These are phyloP conservation scores for Pseudomicrostroma phylloplanum DNA, from an alignment of 1,284 basidiomycete species.

Conservation along the genomic window DNA sequence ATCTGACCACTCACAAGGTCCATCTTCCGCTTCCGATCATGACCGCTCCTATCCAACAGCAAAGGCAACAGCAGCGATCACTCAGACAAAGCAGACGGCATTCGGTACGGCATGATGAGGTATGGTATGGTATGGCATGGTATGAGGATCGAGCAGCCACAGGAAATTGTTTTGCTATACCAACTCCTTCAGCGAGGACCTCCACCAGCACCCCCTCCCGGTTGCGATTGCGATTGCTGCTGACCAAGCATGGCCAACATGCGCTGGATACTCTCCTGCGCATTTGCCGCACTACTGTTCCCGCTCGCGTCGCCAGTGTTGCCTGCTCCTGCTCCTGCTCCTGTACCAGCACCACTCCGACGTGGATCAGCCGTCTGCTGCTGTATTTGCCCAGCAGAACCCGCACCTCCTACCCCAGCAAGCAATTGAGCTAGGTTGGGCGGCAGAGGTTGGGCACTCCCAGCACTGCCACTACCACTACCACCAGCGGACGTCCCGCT, in stretches of 20 bases:
- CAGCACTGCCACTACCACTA: neutral
- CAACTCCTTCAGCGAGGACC: too few species aligned
- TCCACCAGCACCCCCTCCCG: too few species aligned
- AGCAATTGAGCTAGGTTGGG: neutral
- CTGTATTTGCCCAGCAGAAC: neutral
- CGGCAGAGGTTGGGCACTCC: neutral
- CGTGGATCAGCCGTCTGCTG: neutral
- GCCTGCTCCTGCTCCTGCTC: neutral
- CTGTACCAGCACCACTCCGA: neutral
- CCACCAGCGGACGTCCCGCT: neutral
- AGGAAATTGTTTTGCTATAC: too few species aligned
- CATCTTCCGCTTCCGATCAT: too few species aligned
- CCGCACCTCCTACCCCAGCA: neutral
- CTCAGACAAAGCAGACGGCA: too few species aligned
- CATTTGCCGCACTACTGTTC: neutral
- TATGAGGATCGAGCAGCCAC: too few species aligned
- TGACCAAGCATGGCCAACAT: neutral
- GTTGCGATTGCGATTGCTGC: too few species aligned
- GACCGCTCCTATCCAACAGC: too few species aligned
- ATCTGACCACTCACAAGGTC: too few species aligned
- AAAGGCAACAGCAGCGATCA: too few species aligned
- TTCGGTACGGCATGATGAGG: too few species aligned
- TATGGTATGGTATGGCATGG: too few species aligned
- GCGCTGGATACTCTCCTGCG: conserved; percentile 1
- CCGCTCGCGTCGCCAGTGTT: neutral